Evolutionary conservation across 1,284 basidiomycete genomes (phyloP).

Genomic region (Trametes versicolor): DNA sequence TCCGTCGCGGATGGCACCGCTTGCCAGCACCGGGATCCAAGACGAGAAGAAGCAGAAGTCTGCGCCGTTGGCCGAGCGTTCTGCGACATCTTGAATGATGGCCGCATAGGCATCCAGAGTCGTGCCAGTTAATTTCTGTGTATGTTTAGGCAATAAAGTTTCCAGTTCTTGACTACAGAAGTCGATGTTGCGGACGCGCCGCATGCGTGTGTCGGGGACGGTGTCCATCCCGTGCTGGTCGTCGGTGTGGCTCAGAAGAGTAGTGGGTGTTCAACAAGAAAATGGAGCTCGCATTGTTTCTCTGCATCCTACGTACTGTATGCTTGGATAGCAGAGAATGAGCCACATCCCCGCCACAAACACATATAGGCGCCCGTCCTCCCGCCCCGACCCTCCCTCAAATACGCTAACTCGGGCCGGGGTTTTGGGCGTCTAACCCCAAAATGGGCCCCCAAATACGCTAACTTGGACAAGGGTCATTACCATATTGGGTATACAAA

Average conservation of each 20-base stretch:
- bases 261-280: background rate
- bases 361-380: too few species aligned
- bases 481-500: slow-evolving; percentile 1
- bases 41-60: background rate
- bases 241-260: background rate
- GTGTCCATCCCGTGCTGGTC: too few species aligned
- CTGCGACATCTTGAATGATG: background rate
- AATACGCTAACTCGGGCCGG: background rate
- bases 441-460: background rate
- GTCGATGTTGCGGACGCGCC: background rate
- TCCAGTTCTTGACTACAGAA: slow-evolving; percentile 5
- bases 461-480: slow-evolving; percentile 4
- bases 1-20: background rate
- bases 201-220: background rate
- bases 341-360: too few species aligned
- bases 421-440: background rate
- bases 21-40: background rate
- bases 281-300: background rate
- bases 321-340: background rate
- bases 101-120: background rate
- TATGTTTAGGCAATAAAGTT: background rate
- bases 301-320: background rate
- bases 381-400: background rate
- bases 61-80: background rate
- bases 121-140: background rate